Conservation (phyloP, 2,329 filamentous ascomycete genomes). For the Bertia moriformis region DNA sequence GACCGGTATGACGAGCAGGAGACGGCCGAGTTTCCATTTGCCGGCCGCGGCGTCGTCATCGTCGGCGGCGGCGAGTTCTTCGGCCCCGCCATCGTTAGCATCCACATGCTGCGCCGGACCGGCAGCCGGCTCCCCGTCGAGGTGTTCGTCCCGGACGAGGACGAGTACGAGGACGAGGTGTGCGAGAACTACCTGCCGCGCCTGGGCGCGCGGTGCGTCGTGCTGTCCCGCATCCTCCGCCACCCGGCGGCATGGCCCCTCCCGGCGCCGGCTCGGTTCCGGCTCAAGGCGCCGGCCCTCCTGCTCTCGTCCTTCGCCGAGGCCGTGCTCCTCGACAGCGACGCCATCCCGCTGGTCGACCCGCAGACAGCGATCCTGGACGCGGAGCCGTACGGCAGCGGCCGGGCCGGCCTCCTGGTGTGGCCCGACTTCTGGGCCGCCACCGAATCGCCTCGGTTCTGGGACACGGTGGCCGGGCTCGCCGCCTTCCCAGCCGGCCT, state of each 20-base stretch:
- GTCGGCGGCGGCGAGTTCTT: not conserved
- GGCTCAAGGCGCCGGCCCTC: slow-evolving; percentile 30
- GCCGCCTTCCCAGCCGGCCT: slow-evolving; percentile 12
- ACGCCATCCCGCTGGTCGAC: slow-evolving; percentile 5
- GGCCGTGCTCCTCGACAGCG: slow-evolving; percentile 6
- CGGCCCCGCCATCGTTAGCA: not conserved
- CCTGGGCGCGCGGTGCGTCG: slow-evolving; percentile 21
- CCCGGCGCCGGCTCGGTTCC: slow-evolving; percentile 16
- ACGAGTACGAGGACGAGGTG: slow-evolving; percentile 18
- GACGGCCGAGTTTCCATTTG: too few species aligned
- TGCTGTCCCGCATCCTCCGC: slow-evolving; percentile 21
- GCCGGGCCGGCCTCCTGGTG: slow-evolving; percentile 20
- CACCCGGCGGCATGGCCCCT: too few species aligned
- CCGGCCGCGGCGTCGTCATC: not conserved
- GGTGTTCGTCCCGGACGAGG: slow-evolving; percentile 19
- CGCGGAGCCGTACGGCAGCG: slow-evolving; percentile 22
- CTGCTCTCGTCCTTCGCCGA: slow-evolving; percentile 28
- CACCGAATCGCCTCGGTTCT: slow-evolving; percentile 20
- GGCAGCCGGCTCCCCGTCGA: slow-evolving; percentile 21
- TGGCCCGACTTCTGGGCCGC: slow-evolving; percentile 31
- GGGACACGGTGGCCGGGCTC: slow-evolving; percentile 21
- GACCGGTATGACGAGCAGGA: too few species aligned
- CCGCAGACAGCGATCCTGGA: slow-evolving; percentile 23
- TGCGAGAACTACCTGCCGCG: slow-evolving; percentile 19
- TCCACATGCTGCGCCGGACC: slow-evolving; percentile 22